These are phyloP conservation scores for Coemansia sp. DNA, from an alignment of 192 early-diverging fungal genomes.

Conservation along the genomic window DNA sequence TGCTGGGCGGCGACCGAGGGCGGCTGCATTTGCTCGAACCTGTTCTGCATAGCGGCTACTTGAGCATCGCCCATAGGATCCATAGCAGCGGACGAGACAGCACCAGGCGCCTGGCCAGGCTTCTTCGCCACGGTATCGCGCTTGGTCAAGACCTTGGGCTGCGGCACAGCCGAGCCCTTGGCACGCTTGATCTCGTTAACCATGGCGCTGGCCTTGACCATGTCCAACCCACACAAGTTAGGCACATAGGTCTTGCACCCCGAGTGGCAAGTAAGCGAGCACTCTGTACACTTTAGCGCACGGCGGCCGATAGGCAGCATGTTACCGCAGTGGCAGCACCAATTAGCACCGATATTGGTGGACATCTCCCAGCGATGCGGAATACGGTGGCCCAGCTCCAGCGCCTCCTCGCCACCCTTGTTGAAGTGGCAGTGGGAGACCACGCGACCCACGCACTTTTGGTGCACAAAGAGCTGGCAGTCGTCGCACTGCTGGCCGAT, in stretches of 20 bases:
- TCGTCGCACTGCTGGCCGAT: conserved; percentile 93
- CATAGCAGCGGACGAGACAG: neutral
- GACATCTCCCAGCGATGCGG: conserved; percentile 92
- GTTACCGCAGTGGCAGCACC: conserved; percentile 98
- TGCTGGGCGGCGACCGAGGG: conserved; percentile 24
- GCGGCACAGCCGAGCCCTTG: conserved; percentile 34
- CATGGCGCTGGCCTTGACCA: conserved; percentile 85
- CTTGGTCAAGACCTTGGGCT: conserved; percentile 47
- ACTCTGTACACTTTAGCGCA: conserved; percentile 67
- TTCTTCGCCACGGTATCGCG: conserved; percentile 51
- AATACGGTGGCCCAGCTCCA: conserved; percentile 77
- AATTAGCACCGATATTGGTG: conserved; percentile 81
- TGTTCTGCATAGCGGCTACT: conserved; percentile 29
- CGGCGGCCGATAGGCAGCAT: conserved; percentile 82
- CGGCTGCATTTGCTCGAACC: conserved; percentile 35
- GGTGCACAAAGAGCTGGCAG: conserved; percentile 93
- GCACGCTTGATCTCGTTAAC: conserved; percentile 73
- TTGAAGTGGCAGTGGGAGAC: conserved; percentile 85
- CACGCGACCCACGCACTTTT: conserved; percentile 81
- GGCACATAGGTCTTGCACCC: conserved; percentile 85
- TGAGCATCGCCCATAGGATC: conserved; percentile 32
- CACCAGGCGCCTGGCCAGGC: neutral
- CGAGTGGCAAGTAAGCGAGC: conserved; percentile 76
- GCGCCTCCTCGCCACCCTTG: conserved; percentile 15
- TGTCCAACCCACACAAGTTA: conserved; percentile 87